Conservation (phyloP, 371 early-diverging fungal genomes). For the Mucor saturninus region DNA sequence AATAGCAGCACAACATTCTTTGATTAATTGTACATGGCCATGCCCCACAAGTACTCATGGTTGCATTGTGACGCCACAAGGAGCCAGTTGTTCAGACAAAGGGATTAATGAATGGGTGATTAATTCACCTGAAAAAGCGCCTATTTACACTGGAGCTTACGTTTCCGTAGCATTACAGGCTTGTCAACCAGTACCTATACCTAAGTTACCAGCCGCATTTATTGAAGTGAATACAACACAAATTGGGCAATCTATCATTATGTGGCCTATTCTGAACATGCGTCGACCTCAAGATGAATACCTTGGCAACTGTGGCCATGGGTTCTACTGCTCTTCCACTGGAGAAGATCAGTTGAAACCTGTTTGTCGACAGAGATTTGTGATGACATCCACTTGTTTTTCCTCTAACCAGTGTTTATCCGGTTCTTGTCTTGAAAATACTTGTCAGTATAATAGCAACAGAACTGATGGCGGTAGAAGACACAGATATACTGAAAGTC, state of each 20-base stretch:
- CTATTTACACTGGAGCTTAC: slow-evolving; percentile 15
- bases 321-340: slow-evolving; percentile 14
- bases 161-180: not conserved
- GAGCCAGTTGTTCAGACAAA: slow-evolving; percentile 7
- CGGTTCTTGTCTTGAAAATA: not conserved
- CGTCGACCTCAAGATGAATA: slow-evolving; percentile 9
- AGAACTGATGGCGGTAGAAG: not conserved
- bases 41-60: slow-evolving; percentile 1
- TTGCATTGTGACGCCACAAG: slow-evolving; percentile 6
- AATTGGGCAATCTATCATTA: slow-evolving; percentile 11
- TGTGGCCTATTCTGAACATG: slow-evolving; percentile 9
- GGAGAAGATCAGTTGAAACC: not conserved
- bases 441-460: not conserved
- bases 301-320: slow-evolving; percentile 23
- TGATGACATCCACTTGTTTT: not conserved
- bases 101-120: slow-evolving; percentile 11
- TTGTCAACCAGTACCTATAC: slow-evolving; percentile 16
- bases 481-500: not conserved
- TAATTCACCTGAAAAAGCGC: slow-evolving; percentile 2
- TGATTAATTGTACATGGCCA: slow-evolving; percentile 28
- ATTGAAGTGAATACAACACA: not conserved
- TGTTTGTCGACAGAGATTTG: slow-evolving; percentile 8
- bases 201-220: slow-evolving; percentile 1
- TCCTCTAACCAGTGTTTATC: slow-evolving; percentile 22
- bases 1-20: not conserved